Conservation (phyloP, 305 asterid genomes). For the Plantago lanceolata region DNA sequence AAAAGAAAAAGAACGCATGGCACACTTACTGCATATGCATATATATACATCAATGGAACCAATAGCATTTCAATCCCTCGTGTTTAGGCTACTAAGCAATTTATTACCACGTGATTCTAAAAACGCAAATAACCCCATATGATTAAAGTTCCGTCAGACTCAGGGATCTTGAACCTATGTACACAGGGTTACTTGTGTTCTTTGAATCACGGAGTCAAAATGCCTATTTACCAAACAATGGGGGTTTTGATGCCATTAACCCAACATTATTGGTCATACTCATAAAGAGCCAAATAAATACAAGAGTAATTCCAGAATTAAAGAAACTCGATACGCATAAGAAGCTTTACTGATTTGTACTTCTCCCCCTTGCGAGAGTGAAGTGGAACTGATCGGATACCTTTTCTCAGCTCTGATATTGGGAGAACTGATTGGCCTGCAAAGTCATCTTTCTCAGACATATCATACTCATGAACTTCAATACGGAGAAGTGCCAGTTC, state of each 20-base stretch:
- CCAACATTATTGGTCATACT: conserved; percentile 4
- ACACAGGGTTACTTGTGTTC: neutral
- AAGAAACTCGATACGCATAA: conserved; percentile 60
- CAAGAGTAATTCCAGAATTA: conserved; percentile 20
- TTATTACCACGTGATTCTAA: conserved; percentile 1
- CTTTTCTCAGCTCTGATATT: conserved; percentile 60
- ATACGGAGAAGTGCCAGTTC: conserved; percentile 69
- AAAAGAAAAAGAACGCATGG: too few relatives aligned
- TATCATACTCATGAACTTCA: conserved; percentile 66
- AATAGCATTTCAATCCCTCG: neutral
- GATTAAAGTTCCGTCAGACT: too few relatives aligned
- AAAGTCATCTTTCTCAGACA: conserved; percentile 68
- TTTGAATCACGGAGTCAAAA: neutral
- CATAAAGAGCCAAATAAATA: conserved; percentile 9
- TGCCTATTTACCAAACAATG: conserved; percentile 2
- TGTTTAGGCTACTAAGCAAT: neutral
- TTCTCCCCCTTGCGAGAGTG: conserved; percentile 43
- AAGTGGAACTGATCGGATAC: conserved; percentile 68
- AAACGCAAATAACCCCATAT: neutral
- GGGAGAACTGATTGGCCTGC: conserved; percentile 78
- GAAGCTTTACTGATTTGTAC: conserved; percentile 62
- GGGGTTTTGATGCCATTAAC: neutral
- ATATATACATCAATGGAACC: neutral
- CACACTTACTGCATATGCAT: neutral
- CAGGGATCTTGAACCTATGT: too few relatives aligned